These are phyloP conservation scores for Saccharomycopsis capsularis DNA, from an alignment of 805 yeast species.

Conservation along the genomic window DNA sequence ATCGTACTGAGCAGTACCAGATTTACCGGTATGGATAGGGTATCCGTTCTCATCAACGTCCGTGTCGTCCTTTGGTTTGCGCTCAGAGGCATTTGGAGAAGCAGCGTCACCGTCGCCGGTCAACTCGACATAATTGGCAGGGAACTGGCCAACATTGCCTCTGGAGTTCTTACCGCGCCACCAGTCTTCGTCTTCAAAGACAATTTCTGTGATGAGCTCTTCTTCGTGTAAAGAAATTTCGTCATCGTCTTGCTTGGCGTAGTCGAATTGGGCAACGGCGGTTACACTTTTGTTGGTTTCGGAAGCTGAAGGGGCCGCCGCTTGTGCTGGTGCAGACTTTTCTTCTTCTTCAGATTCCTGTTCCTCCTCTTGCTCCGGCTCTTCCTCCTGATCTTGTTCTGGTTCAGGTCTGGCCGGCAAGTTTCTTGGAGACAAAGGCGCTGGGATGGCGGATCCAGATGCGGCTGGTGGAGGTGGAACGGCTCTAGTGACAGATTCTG, in stretches of 20 bases:
- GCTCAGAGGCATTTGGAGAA: slow-evolving; percentile 25
- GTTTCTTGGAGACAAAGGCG: slow-evolving; percentile 24
- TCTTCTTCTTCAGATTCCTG: slow-evolving; percentile 23
- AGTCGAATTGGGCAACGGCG: slow-evolving; percentile 81
- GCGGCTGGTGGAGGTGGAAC: slow-evolving; percentile 26
- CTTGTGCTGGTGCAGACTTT: slow-evolving; percentile 26
- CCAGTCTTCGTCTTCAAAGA: slow-evolving; percentile 47
- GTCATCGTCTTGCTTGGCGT: slow-evolving; percentile 67
- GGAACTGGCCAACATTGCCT: slow-evolving; percentile 40
- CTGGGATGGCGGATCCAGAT: slow-evolving; percentile 23
- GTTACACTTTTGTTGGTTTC: slow-evolving; percentile 24
- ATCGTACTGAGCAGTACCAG: slow-evolving; percentile 65
- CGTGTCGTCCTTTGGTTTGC: slow-evolving; percentile 23
- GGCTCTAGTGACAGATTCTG: slow-evolving; percentile 23
- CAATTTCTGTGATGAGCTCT: slow-evolving; percentile 58
- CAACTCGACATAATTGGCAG: slow-evolving; percentile 53
- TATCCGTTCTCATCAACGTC: slow-evolving; percentile 25
- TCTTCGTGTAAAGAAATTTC: slow-evolving; percentile 65
- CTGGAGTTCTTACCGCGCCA: slow-evolving; percentile 40
- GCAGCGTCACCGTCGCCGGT: slow-evolving; percentile 35
- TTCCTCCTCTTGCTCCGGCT: slow-evolving; percentile 24
- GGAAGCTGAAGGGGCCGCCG: slow-evolving; percentile 18
- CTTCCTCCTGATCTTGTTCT: slow-evolving; percentile 26
- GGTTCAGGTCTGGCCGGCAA: slow-evolving; percentile 26
- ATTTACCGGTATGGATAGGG: slow-evolving; percentile 27